A percentile compares a stretch with the other conserved stretches of the same genome.
These are phyloP conservation scores for Nidularia sp. DNA, from an alignment of 768 basidiomycete genomes.

Conservation along the genomic window DNA sequence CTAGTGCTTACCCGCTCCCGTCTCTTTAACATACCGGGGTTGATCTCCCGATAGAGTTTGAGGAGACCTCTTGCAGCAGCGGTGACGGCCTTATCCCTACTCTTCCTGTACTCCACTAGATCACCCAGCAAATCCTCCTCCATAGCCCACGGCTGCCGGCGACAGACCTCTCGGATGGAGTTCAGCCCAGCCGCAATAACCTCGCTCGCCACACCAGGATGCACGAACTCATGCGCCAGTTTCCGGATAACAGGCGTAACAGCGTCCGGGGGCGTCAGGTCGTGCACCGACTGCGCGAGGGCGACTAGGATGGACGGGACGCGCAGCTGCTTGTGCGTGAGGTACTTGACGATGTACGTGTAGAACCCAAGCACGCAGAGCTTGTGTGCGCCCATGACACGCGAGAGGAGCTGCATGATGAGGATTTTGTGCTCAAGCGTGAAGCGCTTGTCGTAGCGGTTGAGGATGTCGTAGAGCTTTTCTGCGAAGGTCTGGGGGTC, in stretches of 20 bases:
- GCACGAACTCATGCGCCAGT: slow-evolving; percentile 92
- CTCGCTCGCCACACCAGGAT: slow-evolving; percentile 93
- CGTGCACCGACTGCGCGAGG: slow-evolving; percentile 92
- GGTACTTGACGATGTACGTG: slow-evolving; percentile 92
- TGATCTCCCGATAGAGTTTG: slow-evolving; percentile 92
- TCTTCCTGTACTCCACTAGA: slow-evolving; percentile 92
- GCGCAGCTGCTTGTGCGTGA: slow-evolving; percentile 86
- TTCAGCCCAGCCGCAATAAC: slow-evolving; percentile 97
- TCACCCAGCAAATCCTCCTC: slow-evolving; percentile 91
- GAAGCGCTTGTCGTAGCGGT: slow-evolving; percentile 88
- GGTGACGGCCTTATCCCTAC: slow-evolving; percentile 88
- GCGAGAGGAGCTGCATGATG: slow-evolving; percentile 92
- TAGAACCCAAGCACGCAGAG: slow-evolving; percentile 93
- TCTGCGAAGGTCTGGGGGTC: slow-evolving; percentile 97
- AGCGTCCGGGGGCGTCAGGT: slow-evolving; percentile 90
- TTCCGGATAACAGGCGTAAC: slow-evolving; percentile 87
- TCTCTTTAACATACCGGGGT: slow-evolving; percentile 86
- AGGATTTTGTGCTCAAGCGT: slow-evolving; percentile 96
- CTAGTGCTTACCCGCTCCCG: slow-evolving; percentile 66
- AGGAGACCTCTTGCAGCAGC: slow-evolving; percentile 86
- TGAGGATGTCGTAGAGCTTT: slow-evolving; percentile 83
- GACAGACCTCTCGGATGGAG: slow-evolving; percentile 90
- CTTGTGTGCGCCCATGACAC: slow-evolving; percentile 91
- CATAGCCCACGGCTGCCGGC: slow-evolving; percentile 95
- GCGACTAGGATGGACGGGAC: slow-evolving; percentile 91